Evolutionary conservation across 495 filamentous ascomycete genomes (phyloP), one percentile per base, ranked within the genome.

Genomic region (Rhizodiscina lignyota): DNA sequence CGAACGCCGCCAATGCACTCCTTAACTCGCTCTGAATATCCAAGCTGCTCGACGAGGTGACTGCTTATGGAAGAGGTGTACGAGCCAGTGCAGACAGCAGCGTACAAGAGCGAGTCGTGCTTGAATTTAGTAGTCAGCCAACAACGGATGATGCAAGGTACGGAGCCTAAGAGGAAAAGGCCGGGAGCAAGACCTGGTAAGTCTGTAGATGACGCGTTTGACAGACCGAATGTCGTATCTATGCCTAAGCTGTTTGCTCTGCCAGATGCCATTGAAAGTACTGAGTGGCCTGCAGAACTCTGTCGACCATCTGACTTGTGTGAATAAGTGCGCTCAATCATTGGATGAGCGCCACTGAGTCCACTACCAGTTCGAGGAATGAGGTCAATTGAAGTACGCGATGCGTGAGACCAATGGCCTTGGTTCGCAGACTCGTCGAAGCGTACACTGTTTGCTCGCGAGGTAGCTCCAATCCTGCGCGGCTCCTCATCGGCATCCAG

Each of bases 391-490:
- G 78, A 85, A 35, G 80, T 72, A 19, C 86, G 73, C 42, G 72
- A 77, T 29, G 76, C 72, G 41, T 87, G 83, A 23, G 77, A 77
- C 66, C 85, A 92, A 48, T 80, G 81, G 32, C 83, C 81, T 43
- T 93, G 86, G 38, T 92, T 72, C 2, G 91, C 87, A 50, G 83
- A 94, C 52, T 94, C 86, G 50, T 97, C 89, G 48, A 97, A 97
- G n/a, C 89, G 80, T 42, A 97, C 89, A 54, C 91, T 96, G 49
- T 96, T 96, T 16, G 89, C 89, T 43, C 89, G 68, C 20, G 91
- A 97, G 12, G 51, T 49, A 21, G 84, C 76, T 4, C 89, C 89
- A 19, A 54, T 41, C 37, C 91, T 71, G 38, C 91, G 68, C 2
- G 87, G 91, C 51, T 94, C 86, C 28, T 96, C 83, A 39, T 94